Evolutionary conservation across 768 basidiomycete species (phyloP), one percentile per base, ranked within the genome.

Genomic region (Mycena vulgaris): DNA sequence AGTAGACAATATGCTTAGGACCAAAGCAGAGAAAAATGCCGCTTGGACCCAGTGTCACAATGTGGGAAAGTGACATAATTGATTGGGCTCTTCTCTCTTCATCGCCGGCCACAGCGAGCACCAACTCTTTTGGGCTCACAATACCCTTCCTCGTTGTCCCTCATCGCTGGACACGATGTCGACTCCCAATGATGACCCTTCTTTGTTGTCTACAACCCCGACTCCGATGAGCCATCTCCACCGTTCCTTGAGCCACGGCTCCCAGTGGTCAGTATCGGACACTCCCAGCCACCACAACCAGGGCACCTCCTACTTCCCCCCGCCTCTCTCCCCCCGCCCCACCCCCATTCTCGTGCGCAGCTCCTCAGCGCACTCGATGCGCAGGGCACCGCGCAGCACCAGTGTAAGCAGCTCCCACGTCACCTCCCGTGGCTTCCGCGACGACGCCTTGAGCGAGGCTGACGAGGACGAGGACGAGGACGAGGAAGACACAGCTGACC

Each of bases 261-360:
- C 91, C n/a, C 86, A 86, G 68, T 89, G 89, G 87, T 88, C 89
- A 19, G 77, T 86, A 16, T 78, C 80, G 21, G 89, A 91, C 40
- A 88, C 88, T 9, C 91, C 90, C 37, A 83, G 82, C 19, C 92
- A 92, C 74, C 92, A 91, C 77, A 83, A 89, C 75, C 88, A 89
- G 73, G 93, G 91, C 63, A 90, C 91, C 21, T 92, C 92, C 10
- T 92, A 92, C 78, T 90, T 87, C 69, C 80, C 88, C 25, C 75
- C 80, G 40, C 74, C 83, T 16, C 74, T 82, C 14, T 79, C 86
- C 33, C 88, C 89, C 8, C 87, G 90, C n/a, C 80, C 84, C 35
- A 69, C 83, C 3, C 86, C 82, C 21, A 85, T 84, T 48, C 80
- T 85, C 25, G 77, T 85, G 37, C 82, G 90, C 48, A 89, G 82